Evolutionary conservation across 768 basidiomycete genomes (phyloP).

Genomic region (Pleurotus djamor): DNA sequence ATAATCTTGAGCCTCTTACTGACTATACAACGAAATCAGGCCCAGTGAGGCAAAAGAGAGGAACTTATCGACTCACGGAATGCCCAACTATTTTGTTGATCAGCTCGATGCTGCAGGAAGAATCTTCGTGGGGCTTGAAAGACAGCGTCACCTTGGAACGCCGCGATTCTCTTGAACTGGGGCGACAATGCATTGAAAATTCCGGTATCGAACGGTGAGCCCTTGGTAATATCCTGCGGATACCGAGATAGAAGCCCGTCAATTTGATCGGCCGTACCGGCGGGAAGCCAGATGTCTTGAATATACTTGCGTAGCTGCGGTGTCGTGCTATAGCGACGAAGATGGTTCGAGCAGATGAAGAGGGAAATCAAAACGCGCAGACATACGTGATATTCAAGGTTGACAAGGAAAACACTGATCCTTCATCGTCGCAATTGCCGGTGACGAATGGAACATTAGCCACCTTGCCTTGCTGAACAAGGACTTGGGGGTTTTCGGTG

Average conservation of each 20-base stretch:
- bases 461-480: conserved; percentile 39
- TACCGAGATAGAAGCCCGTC: conserved; percentile 24
- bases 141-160: conserved; percentile 45
- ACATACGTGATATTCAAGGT: conserved; percentile 48
- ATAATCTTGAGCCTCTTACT: conserved; percentile 37
- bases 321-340: conserved; percentile 12
- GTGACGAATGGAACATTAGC: conserved; percentile 47
- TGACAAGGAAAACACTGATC: conserved; percentile 46
- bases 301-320: conserved; percentile 24
- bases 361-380: not conserved
- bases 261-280: conserved; percentile 13
- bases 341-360: too few relatives aligned
- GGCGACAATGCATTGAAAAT: conserved; percentile 35
- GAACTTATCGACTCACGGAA: conserved; percentile 18
- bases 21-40: not conserved
- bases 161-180: conserved; percentile 49
- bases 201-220: conserved; percentile 49
- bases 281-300: conserved; percentile 19
- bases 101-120: conserved; percentile 36
- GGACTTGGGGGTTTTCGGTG: conserved; percentile 34
- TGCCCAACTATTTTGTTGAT: conserved; percentile 36
- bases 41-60: not conserved
- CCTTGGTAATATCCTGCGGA: conserved; percentile 31
- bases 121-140: conserved; percentile 52
- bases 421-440: conserved; percentile 61